Evolutionary conservation across 108 stramenopile species (phyloP).

Genomic region (Pelagomonas calceolata): DNA sequence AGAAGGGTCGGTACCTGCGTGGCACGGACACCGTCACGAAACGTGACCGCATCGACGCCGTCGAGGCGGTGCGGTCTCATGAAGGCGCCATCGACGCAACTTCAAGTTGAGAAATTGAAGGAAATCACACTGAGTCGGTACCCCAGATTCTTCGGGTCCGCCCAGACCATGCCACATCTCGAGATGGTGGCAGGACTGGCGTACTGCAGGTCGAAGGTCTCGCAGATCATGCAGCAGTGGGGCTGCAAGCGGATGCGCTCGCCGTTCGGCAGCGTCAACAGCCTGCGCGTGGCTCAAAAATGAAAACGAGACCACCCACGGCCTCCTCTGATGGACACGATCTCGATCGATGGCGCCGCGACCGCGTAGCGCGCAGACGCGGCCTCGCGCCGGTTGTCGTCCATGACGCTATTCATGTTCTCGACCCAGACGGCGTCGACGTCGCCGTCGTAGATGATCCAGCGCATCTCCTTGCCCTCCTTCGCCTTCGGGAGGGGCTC

Average conservation of each 20-base stretch:
- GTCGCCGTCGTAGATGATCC: slow-evolving; percentile 60
- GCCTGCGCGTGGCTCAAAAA: no score
- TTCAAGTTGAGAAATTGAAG: no score
- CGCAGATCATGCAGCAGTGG: slow-evolving; percentile 56
- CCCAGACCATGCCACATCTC: slow-evolving; percentile 66
- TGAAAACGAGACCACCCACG: no score
- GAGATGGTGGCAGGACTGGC: slow-evolving; percentile 58
- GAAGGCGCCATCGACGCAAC: no score
- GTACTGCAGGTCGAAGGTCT: slow-evolving; percentile 61
- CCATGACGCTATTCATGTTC: slow-evolving; percentile 68
- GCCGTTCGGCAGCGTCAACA: slow-evolving; percentile 62
- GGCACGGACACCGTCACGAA: no score
- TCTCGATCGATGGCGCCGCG: no score
- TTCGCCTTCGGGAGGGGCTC: slow-evolving; percentile 42
- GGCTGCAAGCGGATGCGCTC: slow-evolving; percentile 60
- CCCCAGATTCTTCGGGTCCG: slow-evolving; percentile 58
- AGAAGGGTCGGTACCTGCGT: slow-evolving; percentile 21
- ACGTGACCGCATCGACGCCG: no score
- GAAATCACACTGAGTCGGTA: no score
- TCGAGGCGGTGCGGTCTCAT: no score
- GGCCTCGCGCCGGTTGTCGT: slow-evolving; percentile 18
- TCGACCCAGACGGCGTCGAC: slow-evolving; percentile 64
- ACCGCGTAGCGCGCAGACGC: no score
- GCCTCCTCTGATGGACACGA: no score
- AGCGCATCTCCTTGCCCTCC: slow-evolving; percentile 54